These are phyloP conservation scores for Dictyostelium capitatum DNA, from an alignment of 78 protist genomes.

Conservation along the genomic window DNA sequence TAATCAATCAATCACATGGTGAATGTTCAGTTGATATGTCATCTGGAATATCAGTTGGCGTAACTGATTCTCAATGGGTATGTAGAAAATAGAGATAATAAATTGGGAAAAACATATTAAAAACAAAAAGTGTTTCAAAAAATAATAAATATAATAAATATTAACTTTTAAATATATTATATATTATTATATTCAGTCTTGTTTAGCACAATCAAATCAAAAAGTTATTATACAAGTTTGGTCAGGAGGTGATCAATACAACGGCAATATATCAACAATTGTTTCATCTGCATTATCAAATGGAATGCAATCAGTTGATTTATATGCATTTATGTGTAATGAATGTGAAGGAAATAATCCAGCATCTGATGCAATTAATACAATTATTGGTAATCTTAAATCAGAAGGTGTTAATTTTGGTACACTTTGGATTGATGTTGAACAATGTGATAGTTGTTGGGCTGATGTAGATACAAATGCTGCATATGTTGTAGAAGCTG, in stretches of 20 bases:
- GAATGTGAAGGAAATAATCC: constrained; percentile 49
- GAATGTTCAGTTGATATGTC: constrained; percentile 33
- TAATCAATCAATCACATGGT: constrained; percentile 33
- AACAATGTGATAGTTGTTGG: constrained; percentile 68
- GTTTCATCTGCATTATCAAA: constrained; percentile 2
- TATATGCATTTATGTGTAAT: constrained; percentile 49
- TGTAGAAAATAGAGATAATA: no score
- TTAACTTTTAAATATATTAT: no score
- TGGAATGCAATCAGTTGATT: constrained; percentile 43
- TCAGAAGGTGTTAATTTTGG: not conserved
- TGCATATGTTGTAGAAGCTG: constrained; percentile 35
- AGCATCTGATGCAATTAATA: constrained; percentile 21
- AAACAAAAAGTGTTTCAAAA: no score
- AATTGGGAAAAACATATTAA: no score
- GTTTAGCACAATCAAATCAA: constrained; percentile 23
- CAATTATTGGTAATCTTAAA: not conserved
- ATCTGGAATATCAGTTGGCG: not conserved
- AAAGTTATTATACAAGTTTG: constrained; percentile 64
- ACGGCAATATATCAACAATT: not conserved
- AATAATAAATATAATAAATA: no score
- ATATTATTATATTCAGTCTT: no score
- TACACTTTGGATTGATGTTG: constrained; percentile 61
- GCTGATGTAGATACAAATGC: not conserved
- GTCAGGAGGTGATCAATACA: constrained; percentile 53
- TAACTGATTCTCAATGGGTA: not conserved